Base-by-base conservation (phyloP, 805 yeast genomes). In the Cyberlindnera japonica region DNA sequence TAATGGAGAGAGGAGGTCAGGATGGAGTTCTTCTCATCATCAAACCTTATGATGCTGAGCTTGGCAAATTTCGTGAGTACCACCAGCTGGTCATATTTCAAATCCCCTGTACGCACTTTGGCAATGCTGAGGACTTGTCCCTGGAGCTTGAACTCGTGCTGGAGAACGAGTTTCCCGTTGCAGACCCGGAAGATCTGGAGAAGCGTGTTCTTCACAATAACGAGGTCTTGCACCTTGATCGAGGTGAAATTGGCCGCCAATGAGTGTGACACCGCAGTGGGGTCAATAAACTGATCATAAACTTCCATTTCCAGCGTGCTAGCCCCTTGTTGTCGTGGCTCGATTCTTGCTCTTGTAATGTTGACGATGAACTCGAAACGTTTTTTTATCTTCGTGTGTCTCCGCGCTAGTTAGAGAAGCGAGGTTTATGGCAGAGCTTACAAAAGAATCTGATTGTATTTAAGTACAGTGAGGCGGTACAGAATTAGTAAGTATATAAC, bases 1-100 rank as follows among this genome's bases (percentile, higher is more conserved):
- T 75, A 88, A 63, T 93, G 99, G 37, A 93, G 65, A 37, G 95
- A 84, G 1, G 78, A 72, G 0, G 96, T 86, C 19, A 73, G 67
- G n/a, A 91, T 67, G 1, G 73, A 53, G 48, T 77, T 69, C n/a
- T 52, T 57, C 4, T 54, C 60, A 4, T 62, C 59, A 53, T 88
- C 82, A 86, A 95, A 93, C 40, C 72, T 71, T 21, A 91, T 62
- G 14, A 90, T 62, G 0, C 95, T 84, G 28, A 89, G 54, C 57
- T 91, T 91, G 22, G 96, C 96, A 37, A 66, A 67, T 44, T 79
- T 75, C 10, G 95, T 83, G 12, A 85, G 65, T 4, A 91, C 64
- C 2, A 83, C 60, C 24, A 93, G 50, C 45, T 75, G 77, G 51
- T 87, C 93, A 28, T 74, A 57, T 3, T 62, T 55, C 2, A 76